Base-by-base conservation (phyloP, 2,329 filamentous ascomycete genomes). In the Diaporthe helianthi region DNA sequence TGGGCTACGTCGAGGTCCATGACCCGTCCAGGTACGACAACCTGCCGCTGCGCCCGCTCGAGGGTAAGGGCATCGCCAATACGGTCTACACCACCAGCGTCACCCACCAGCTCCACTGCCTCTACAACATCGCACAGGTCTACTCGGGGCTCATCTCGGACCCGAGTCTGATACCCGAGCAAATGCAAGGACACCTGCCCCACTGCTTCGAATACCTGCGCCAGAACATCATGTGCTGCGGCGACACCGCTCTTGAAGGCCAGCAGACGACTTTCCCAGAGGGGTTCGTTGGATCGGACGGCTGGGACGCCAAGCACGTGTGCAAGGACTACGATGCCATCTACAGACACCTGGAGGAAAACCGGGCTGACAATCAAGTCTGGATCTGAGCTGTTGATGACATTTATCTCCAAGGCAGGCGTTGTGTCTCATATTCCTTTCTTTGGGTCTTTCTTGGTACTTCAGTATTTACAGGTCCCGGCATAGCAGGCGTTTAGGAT, bases 21-120 rank as follows among this genome's bases (percentile, higher is more conserved):
- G 60, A 80, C 60, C 78, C 80, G 0, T 63, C 74, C 8, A 70
- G 72, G 15, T 79, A 80, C 73, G 74, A 80, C 51, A 79, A 80
- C 73, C 76, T 83, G 13, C 81, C 80, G 2, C 13, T 7, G 4
- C 76, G 74, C 7, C 77, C 74, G 19, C 73, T 83, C 9, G 53
- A 76, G 19, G 64, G 44, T n/a, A 41, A 41, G 8, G 74, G 73
- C 22, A 81, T 76, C 68, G 72, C 75, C 3, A 72, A 76, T 19
- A 75, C 77, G 47, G 80, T 79, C 51, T 82, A 79, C 72, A 82
- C 81, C 1, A 81, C 81, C 0, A 80, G 79, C 2, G 78, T 83
- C 71, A 83, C 81, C 4, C 82, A 83, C 69, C 82, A 83, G 72
- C 76, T 83, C 2, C 80, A 83, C 72, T 83, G 82, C 70, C 75